Evolutionary conservation across 208 protist species (phyloP).

Genomic region (Tritrichomonas foetus): DNA sequence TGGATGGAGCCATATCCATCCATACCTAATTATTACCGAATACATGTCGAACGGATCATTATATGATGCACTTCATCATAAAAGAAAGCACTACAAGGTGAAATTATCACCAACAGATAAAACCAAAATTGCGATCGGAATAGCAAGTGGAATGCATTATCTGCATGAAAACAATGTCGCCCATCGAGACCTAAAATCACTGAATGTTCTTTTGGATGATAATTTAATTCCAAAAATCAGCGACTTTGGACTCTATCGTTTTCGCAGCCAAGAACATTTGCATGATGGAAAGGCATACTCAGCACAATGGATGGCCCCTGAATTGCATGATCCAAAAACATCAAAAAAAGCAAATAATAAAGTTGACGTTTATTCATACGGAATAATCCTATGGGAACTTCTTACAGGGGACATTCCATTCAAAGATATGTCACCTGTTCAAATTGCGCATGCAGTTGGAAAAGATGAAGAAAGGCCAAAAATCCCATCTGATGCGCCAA

Average conservation of each 20-base stretch:
- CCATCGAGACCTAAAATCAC: neutral
- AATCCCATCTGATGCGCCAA: neutral
- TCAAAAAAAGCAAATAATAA: too few species aligned
- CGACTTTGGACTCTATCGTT: slow-evolving; percentile 3
- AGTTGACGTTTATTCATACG: slow-evolving; percentile 29
- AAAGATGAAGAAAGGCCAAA: neutral
- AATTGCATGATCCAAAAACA: too few species aligned
- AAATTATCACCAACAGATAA: neutral
- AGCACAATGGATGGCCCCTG: slow-evolving; percentile 52
- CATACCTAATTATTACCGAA: neutral
- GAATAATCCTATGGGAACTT: slow-evolving; percentile 27
- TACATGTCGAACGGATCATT: neutral
- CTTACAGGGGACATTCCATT: neutral
- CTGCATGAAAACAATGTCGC: neutral
- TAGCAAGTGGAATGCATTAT: neutral
- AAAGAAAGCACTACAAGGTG: neutral
- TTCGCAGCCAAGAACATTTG: too few species aligned
- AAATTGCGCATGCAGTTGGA: neutral
- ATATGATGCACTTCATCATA: neutral
- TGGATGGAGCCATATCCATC: neutral
- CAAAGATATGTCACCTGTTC: neutral
- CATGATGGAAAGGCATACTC: too few species aligned
- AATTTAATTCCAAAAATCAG: neutral
- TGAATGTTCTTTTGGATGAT: neutral
- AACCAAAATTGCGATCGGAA: neutral